Base-by-base conservation (phyloP, 352 stramenopile genomes). In the Peronospora destructor region DNA sequence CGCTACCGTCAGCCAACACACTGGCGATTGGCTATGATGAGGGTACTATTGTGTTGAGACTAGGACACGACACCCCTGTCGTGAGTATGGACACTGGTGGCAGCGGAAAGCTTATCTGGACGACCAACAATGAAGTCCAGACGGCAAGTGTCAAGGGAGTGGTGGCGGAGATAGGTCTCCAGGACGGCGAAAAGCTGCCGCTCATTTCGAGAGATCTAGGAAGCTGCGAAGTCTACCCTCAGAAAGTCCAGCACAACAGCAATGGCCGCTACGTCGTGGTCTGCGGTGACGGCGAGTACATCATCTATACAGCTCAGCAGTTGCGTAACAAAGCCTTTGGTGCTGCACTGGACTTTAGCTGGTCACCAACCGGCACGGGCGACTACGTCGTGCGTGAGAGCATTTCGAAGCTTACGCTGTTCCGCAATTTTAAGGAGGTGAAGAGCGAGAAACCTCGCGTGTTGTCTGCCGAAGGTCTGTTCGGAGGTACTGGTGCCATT, bases 281-380 rank as follows among this genome's bases (percentile, higher is more conserved):
- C 14, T 98, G 94, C 58, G 97, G 96, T 17, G 97, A 99, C 73
- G 95, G 96, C 34, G 97, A 99, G 76, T 99, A 99, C 76, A 98
- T 99, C 60, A 99, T 99, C 64, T 99, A 99, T 77, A 99, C 97
- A 17, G 91, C 95, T 7, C 94, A 98, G 74, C 85, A 91, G 53
- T 60, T 96, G 38, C 79, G 90, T 35, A 95, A 94, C 66, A 98
- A 98, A 66, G 91, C 91, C 3, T 99, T 99, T 62, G 97, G 97
- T 32, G 82, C 91, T 30, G 96, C 88, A 0, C 80, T 99, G 25
- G 96, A 99, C 69, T 99, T 99, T 83, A 95, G 95, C 14, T 99
- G 97, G 97, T 96, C 84, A 30, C 86, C 87, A 0, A 90, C 83
- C 6, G 96, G 96, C 42, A 99, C 96, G 5, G 96, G 96, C 30